These are phyloP conservation scores for Letharia columbiana DNA, from an alignment of 495 filamentous ascomycete genomes.

Conservation along the genomic window DNA sequence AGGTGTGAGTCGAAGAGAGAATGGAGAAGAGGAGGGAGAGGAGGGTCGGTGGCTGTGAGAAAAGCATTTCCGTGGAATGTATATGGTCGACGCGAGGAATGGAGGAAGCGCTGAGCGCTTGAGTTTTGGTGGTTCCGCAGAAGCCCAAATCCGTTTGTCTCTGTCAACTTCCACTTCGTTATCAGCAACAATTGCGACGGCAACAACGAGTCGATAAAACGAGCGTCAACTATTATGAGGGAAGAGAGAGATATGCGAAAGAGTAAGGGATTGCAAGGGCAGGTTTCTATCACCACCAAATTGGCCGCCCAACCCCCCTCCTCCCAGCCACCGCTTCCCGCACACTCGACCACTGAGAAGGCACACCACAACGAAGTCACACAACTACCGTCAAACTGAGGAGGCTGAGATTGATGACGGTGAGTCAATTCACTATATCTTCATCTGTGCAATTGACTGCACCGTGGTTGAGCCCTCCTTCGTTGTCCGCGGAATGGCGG, in stretches of 20 bases:
- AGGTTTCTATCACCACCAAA: conserved; percentile 19
- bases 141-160: background rate
- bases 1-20: conserved; percentile 32
- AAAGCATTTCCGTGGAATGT: conserved; percentile 24
- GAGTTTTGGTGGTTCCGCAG: background rate
- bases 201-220: conserved; percentile 12
- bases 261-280: conserved; percentile 9
- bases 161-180: background rate
- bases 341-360: conserved; percentile 5
- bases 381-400: background rate
- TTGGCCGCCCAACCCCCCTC: conserved; percentile 14
- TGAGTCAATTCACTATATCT: background rate
- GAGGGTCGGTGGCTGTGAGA: conserved; percentile 24
- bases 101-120: conserved; percentile 2
- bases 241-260: conserved; percentile 2
- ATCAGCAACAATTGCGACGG: conserved; percentile 11
- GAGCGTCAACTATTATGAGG: conserved; percentile 9
- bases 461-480: background rate
- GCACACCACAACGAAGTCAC: conserved; percentile 6
- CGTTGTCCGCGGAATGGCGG: background rate
- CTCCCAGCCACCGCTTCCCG: conserved; percentile 16
- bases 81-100: conserved; percentile 9
- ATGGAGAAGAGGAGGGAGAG: conserved; percentile 28
- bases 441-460: background rate
- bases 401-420: conserved; percentile 16